Evolutionary conservation across 2,329 filamentous ascomycete species (phyloP).

Genomic region (Penicillium hordei): DNA sequence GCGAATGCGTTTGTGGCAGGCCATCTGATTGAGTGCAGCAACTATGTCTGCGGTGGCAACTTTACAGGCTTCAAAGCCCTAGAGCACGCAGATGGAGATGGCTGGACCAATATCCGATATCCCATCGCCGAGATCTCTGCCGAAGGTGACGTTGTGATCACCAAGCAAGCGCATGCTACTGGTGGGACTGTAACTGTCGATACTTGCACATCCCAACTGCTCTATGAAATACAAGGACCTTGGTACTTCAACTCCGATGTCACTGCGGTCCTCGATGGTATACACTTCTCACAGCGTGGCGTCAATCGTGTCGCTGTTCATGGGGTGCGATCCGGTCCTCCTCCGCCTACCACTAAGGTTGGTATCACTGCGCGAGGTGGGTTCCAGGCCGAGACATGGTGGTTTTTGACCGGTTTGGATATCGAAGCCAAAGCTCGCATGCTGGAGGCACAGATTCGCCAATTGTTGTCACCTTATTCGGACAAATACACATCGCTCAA

Average conservation of each 20-base stretch:
- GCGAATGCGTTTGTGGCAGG: slow-evolving; percentile 44
- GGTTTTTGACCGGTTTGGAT: slow-evolving; percentile 48
- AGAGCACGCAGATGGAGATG: slow-evolving; percentile 27
- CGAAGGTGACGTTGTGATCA: slow-evolving; percentile 45
- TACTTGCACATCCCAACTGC: slow-evolving; percentile 53
- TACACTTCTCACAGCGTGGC: slow-evolving; percentile 54
- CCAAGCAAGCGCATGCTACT: slow-evolving; percentile 41
- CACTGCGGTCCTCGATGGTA: slow-evolving; percentile 51
- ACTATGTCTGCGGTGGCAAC: slow-evolving; percentile 47
- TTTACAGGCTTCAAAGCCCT: slow-evolving; percentile 45
- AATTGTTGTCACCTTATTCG: slow-evolving; percentile 35
- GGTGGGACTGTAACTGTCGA: slow-evolving; percentile 49
- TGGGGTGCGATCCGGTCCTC: slow-evolving; percentile 46
- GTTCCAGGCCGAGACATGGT: slow-evolving; percentile 49
- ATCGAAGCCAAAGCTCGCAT: slow-evolving; percentile 48
- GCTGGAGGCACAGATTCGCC: slow-evolving; percentile 48
- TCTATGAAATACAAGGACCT: slow-evolving; percentile 57
- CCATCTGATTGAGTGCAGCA: slow-evolving; percentile 44
- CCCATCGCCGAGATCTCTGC: slow-evolving; percentile 49
- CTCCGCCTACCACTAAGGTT: slow-evolving; percentile 53
- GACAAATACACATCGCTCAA: slow-evolving; percentile 32
- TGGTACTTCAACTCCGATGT: slow-evolving; percentile 61
- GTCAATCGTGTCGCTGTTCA: slow-evolving; percentile 52
- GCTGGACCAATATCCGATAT: slow-evolving; percentile 49
- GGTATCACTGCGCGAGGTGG: slow-evolving; percentile 49